Evolutionary conservation across 73 alveolate genomes (phyloP).

Genomic region (Breviolum minutum): DNA sequence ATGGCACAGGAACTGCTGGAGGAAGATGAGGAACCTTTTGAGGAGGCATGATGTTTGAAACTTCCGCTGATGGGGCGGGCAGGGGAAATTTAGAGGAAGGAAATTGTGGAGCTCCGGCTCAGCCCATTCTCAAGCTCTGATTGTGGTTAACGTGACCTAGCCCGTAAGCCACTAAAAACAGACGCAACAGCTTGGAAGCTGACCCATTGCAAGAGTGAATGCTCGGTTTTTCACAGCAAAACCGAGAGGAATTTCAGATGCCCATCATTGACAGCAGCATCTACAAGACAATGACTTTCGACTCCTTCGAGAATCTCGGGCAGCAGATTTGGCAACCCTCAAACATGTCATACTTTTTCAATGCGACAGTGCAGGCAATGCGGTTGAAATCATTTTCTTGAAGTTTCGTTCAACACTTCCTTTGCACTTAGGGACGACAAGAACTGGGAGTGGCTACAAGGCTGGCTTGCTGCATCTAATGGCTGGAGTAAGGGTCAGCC

Average conservation of each 20-base stretch:
- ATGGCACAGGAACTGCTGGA: neutral
- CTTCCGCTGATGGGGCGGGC: too few species aligned
- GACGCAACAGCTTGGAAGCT: neutral
- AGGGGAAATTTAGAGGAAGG: too few species aligned
- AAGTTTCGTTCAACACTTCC: neutral
- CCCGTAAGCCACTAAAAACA: too few species aligned
- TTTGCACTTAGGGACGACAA: neutral
- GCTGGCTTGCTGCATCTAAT: neutral
- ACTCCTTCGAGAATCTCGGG: constrained; percentile 28
- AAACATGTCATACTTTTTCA: too few species aligned
- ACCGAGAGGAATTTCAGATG: neutral
- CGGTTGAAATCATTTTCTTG: neutral
- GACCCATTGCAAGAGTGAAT: too few species aligned
- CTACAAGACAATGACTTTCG: constrained; percentile 88
- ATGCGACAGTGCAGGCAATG: too few species aligned
- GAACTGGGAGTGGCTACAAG: constrained; percentile 24
- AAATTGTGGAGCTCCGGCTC: too few species aligned
- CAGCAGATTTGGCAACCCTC: neutral
- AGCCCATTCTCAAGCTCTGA: too few species aligned
- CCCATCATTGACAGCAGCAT: constrained; percentile 21
- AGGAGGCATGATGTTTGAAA: neutral
- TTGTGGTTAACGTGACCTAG: too few species aligned
- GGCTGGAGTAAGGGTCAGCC: too few species aligned
- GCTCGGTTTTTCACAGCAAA: neutral
- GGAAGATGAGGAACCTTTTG: neutral